Percentiles rank a stretch among this genome's conserved stretches.
phyloP scores from a whole-genome alignment of 768 basidiomycete species.

The Russula virescens region DNA sequence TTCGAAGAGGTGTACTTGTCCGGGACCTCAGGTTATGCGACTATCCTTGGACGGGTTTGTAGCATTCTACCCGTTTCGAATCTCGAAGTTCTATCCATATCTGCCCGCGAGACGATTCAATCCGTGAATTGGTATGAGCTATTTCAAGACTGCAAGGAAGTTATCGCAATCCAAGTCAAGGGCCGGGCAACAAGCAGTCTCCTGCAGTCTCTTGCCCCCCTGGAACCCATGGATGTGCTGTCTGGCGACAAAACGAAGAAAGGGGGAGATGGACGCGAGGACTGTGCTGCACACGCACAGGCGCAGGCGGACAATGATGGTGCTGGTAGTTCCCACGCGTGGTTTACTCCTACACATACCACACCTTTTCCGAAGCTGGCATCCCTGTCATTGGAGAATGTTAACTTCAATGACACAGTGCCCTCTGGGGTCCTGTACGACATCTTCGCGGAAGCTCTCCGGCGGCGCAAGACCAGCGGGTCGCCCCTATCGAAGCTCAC shows the following conservation, averaged over 20 bases:
- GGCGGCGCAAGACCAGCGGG: neutral
- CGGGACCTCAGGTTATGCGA: no score
- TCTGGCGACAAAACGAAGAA: neutral
- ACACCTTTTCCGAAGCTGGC: constrained; percentile 3
- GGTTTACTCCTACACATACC: no score
- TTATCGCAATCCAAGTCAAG: neutral
- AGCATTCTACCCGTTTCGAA: no score
- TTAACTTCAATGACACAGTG: neutral
- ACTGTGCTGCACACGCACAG: no score
- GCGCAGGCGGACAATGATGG: no score
- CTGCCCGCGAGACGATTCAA: neutral
- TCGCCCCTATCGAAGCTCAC: neutral
- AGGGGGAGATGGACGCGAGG: no score
- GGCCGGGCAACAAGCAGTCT: neutral
- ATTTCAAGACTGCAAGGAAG: neutral
- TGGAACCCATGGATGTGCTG: neutral
- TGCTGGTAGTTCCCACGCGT: no score
- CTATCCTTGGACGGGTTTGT: neutral
- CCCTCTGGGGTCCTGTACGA: neutral
- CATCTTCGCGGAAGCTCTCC: neutral
- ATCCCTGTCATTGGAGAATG: neutral
- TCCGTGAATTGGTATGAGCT: no score
- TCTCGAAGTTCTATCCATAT: constrained; percentile 5
- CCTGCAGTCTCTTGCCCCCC: constrained; percentile 1
- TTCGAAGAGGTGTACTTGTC: neutral